Evolutionary conservation across 1,139 yeast species (phyloP), one percentile per base, ranked within the genome.

Genomic region (Hyphopichia wangnamkhiaoensis): DNA sequence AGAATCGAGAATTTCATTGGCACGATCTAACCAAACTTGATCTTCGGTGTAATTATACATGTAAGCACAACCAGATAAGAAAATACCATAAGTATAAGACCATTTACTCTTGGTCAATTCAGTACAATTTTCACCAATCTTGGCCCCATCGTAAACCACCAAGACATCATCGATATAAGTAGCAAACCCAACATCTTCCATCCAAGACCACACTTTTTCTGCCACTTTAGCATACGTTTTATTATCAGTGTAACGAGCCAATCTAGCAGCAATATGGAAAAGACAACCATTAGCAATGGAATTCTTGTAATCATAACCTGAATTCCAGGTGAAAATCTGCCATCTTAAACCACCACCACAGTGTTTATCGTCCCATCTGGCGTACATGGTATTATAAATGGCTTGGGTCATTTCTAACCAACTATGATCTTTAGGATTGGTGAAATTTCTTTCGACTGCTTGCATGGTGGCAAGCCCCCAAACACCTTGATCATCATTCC

Each of bases 281-380:
- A 87, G 65, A 52, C 87, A 82, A 3, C 89, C 94, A 58, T 84
- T 87, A 21, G 91, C 77, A 42, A 87, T 84, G 21, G 90, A 71
- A 61, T 87, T 87, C 59, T 87, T 87, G 65, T 87, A 87, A 54
- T 79, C 76, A 58, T 83, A 87, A 37, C 95, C 95, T 4, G 82
- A 65, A 56, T 82, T 82, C 82, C 85, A 80, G 38, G 80, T 73
- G 66, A 80, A 83, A 49, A 85, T 86, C 68, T 87, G 95, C 95
- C 95, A 87, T 62, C 95, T 74, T 43, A 87, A 65, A 0, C 95
- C 95, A 31, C 95, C 95, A 33, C 67, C 70, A 61, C 95, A 87
- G 45, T 68, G 60, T 2, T 50, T 58, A 8, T 61, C 54, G 53
- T 86, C 94, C 95, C 95, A 87, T 48, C 95, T 72, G 12, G 74